phyloP scores from a whole-genome alignment of 306 rosid species.

The Sechiopsis laciniata region DNA sequence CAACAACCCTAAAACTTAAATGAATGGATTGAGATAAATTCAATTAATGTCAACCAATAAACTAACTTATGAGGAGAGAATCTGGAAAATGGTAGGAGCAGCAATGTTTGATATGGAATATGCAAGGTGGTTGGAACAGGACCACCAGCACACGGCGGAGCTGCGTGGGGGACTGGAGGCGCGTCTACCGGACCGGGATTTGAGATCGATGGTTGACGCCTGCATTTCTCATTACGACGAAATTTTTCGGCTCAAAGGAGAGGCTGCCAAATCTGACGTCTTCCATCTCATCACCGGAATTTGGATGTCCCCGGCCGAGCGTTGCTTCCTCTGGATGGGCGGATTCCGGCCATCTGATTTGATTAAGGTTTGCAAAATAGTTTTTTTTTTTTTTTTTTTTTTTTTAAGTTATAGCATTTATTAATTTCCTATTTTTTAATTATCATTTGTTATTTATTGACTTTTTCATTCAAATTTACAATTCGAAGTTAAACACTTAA shows the following conservation, averaged over 20 bases:
- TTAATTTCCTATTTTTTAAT: too few relatives aligned
- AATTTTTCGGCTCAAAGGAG: slow-evolving; percentile 54
- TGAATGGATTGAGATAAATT: too few relatives aligned
- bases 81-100: slow-evolving; percentile 41
- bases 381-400: too few relatives aligned
- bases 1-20: too few relatives aligned
- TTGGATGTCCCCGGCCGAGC: slow-evolving; percentile 80
- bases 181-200: slow-evolving; percentile 49
- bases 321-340: slow-evolving; percentile 93
- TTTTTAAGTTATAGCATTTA: too few relatives aligned
- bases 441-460: too few relatives aligned
- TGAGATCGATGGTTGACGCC: slow-evolving; percentile 54
- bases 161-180: slow-evolving; percentile 57
- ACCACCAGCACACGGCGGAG: slow-evolving; percentile 69
- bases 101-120: slow-evolving; percentile 95
- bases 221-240: slow-evolving; percentile 65
- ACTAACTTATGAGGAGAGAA: background rate
- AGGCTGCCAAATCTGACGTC: slow-evolving; percentile 75
- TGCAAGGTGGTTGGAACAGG: slow-evolving; percentile 85
- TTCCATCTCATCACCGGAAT: slow-evolving; percentile 74
- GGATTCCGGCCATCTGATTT: slow-evolving; percentile 89
- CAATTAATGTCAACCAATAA: too few relatives aligned
- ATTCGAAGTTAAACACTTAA: too few relatives aligned
- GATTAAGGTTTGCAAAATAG: slow-evolving; percentile 41
- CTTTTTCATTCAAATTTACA: too few relatives aligned